A percentile compares a stretch with the other conserved stretches of the same genome.
Evolutionary conservation across 768 basidiomycete species (phyloP).

Genomic region (Zangia roseola): DNA sequence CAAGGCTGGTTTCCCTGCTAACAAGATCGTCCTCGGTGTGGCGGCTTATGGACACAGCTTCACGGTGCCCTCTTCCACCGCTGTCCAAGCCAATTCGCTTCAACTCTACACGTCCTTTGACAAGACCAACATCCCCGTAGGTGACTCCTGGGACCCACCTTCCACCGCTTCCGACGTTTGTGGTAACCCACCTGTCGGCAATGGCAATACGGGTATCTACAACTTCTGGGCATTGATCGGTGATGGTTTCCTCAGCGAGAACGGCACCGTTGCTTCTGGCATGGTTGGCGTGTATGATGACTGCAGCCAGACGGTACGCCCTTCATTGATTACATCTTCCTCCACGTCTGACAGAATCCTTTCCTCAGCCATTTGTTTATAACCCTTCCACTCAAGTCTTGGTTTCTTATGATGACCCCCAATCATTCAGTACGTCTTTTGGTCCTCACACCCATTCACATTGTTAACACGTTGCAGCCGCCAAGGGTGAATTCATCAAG

Average conservation of each 20-base stretch:
- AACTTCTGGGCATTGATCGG: conserved; percentile 64
- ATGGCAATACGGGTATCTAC: conserved; percentile 49
- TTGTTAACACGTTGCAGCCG: conserved; percentile 27
- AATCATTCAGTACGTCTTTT: conserved; percentile 49
- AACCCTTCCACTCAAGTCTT: conserved; percentile 49
- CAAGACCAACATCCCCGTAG: conserved; percentile 39
- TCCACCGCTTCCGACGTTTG: conserved; percentile 53
- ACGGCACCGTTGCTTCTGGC: conserved; percentile 49
- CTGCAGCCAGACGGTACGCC: conserved; percentile 73
- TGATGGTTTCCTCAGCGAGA: conserved; percentile 48
- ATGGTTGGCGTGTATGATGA: conserved; percentile 56
- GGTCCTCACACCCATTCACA: not conserved
- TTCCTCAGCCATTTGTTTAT: conserved; percentile 63
- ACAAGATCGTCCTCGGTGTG: conserved; percentile 78
- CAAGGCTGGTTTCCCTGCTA: conserved; percentile 68
- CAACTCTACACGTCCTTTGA: conserved; percentile 55
- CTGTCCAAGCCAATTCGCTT: conserved; percentile 28
- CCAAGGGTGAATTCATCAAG: conserved; percentile 43
- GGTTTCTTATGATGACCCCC: conserved; percentile 64
- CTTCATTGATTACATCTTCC: not conserved
- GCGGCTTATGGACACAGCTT: conserved; percentile 84
- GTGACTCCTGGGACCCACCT: conserved; percentile 56
- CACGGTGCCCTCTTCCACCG: conserved; percentile 29
- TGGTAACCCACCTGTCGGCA: conserved; percentile 49
- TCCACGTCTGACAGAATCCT: not conserved